Evolutionary conservation across 2,329 filamentous ascomycete species (phyloP).

Genomic region (Tolypocladium cylindrosporum): DNA sequence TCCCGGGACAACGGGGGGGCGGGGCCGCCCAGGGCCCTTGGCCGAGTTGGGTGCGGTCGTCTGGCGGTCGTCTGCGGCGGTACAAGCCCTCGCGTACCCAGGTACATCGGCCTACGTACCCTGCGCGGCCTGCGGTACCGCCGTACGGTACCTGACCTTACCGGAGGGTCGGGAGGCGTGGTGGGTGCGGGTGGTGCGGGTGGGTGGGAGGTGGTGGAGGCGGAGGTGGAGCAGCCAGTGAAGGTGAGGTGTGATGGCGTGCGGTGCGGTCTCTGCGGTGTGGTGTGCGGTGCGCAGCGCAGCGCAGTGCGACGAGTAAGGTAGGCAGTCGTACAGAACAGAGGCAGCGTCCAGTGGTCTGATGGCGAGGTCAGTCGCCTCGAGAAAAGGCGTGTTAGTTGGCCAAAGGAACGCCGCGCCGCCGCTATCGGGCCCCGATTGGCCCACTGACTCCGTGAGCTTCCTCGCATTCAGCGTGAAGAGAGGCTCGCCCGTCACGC

Average conservation of each 20-base stretch:
- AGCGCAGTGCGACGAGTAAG: neutral
- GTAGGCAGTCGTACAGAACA: too few species aligned
- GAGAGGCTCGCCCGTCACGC: neutral
- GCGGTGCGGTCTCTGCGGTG: neutral
- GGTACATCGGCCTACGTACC: conserved; percentile 1
- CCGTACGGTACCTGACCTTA: conserved; percentile 1
- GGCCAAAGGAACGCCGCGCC: neutral
- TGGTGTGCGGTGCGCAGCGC: neutral
- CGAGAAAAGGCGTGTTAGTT: neutral
- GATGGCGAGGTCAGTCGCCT: neutral
- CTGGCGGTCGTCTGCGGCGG: neutral
- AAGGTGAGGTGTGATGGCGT: neutral
- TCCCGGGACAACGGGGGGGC: neutral
- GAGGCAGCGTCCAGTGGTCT: neutral
- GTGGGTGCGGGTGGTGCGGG: neutral
- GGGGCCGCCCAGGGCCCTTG: neutral
- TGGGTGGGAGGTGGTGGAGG: neutral
- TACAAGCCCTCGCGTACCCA: neutral
- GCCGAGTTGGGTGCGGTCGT: neutral
- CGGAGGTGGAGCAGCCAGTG: neutral
- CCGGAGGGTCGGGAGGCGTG: conserved; percentile 1
- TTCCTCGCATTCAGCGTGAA: neutral
- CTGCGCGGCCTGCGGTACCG: neutral
- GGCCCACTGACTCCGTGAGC: neutral
- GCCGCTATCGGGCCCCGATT: neutral